phyloP scores from a whole-genome alignment of 148 eudicot species.

The Heliamphora exappendiculata region DNA sequence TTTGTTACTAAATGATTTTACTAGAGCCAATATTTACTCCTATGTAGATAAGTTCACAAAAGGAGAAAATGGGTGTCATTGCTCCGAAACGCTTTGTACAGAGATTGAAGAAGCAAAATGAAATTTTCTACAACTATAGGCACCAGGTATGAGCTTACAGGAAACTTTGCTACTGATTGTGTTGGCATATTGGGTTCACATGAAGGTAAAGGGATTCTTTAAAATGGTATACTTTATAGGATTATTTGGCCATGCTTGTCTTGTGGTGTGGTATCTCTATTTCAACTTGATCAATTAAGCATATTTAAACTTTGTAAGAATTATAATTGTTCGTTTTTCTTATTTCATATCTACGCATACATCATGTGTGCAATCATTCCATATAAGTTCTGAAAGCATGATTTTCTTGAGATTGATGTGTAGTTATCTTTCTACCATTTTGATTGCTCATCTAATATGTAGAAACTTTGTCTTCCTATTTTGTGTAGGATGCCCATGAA shows the following conservation, averaged over 20 bases:
- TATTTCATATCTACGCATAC: too few species aligned
- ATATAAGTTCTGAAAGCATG: not conserved
- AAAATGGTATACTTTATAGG: not conserved
- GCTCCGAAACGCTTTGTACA: conserved; percentile 66
- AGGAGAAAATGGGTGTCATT: conserved; percentile 65
- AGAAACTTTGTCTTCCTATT: conserved; percentile 10
- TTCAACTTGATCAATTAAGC: too few species aligned
- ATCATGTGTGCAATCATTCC: not conserved
- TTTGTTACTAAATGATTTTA: not conserved
- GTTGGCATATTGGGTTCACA: not conserved
- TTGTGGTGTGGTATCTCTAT: too few species aligned
- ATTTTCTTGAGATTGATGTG: not conserved
- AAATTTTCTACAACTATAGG: conserved; percentile 59
- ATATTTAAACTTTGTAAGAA: too few species aligned
- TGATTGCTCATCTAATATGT: not conserved
- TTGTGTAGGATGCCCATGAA: conserved; percentile 76
- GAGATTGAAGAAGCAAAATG: conserved; percentile 65
- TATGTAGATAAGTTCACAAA: conserved; percentile 51
- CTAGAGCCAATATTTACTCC: conserved; percentile 1
- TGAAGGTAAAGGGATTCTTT: not conserved
- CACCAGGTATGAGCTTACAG: conserved; percentile 39
- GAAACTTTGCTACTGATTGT: not conserved
- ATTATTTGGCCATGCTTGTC: not conserved
- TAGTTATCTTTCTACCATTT: too few species aligned
- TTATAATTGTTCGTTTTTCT: too few species aligned